These are phyloP conservation scores for Polyrhizophydium stewartii DNA, from an alignment of 371 early-diverging fungal genomes.

Conservation along the genomic window DNA sequence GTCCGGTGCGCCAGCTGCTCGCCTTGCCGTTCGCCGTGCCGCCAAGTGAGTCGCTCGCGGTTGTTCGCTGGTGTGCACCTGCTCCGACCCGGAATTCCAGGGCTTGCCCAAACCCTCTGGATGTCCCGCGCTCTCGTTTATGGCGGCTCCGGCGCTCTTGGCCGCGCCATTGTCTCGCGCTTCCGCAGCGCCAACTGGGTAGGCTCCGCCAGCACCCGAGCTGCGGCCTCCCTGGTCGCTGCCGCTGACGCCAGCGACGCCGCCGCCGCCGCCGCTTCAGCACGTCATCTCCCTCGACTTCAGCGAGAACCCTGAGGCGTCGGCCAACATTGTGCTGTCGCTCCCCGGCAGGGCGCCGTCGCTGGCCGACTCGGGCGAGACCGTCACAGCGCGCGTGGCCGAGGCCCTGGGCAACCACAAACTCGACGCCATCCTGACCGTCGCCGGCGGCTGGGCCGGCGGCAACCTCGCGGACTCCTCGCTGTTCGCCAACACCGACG, in stretches of 20 bases:
- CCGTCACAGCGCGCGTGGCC: slow-evolving; percentile 39
- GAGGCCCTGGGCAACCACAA: slow-evolving; percentile 37
- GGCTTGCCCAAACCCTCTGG: no score
- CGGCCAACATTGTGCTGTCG: slow-evolving; percentile 59
- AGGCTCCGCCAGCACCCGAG: slow-evolving; percentile 15
- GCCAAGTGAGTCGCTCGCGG: no score
- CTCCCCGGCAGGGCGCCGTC: slow-evolving; percentile 23
- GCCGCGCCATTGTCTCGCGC: slow-evolving; percentile 61
- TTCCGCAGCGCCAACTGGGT: slow-evolving; percentile 75
- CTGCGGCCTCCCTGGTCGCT: no score
- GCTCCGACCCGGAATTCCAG: no score
- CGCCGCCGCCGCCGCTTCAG: slow-evolving; percentile 28
- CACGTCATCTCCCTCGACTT: slow-evolving; percentile 77
- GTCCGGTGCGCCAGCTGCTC: no score
- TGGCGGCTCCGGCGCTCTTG: slow-evolving; percentile 92
- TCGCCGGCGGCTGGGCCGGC: slow-evolving; percentile 96
- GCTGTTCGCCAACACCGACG: slow-evolving; percentile 63
- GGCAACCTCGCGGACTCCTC: slow-evolving; percentile 76
- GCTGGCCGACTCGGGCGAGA: slow-evolving; percentile 58
- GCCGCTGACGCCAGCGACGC: neutral
- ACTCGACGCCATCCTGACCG: slow-evolving; percentile 82
- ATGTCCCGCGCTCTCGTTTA: slow-evolving; percentile 64
- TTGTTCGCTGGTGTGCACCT: no score
- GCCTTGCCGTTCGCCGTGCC: no score
- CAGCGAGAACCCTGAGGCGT: slow-evolving; percentile 65